phyloP scores from a whole-genome alignment of 1,284 basidiomycete species.

The Phlebopus sp. region DNA sequence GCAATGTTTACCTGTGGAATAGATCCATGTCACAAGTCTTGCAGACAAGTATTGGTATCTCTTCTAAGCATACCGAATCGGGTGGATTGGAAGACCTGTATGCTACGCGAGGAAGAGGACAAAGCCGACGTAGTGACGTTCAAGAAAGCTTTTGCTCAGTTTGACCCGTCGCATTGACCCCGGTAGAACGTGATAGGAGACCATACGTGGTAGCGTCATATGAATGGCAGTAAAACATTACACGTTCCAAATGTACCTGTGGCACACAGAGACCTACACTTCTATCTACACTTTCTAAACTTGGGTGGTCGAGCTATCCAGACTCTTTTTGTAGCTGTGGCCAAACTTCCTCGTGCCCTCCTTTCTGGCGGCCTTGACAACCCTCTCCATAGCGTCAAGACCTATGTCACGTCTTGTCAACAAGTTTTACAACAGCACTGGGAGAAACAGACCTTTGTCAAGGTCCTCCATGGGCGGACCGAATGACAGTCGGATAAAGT shows the following conservation, averaged over 20 bases:
- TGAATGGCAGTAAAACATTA: constrained; percentile 1
- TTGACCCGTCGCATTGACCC: constrained; percentile 50
- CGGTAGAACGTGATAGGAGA: background rate
- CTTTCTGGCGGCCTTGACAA: constrained; percentile 69
- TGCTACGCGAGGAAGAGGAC: constrained; percentile 78
- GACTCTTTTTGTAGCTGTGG: constrained; percentile 64
- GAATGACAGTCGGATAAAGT: constrained; percentile 84
- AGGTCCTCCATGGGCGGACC: constrained; percentile 84
- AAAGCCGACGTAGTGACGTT: constrained; percentile 77
- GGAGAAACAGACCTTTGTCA: constrained; percentile 61
- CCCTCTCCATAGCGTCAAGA: constrained; percentile 80
- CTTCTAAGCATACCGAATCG: constrained; percentile 74
- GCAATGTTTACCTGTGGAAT: background rate
- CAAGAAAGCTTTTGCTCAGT: constrained; percentile 76
- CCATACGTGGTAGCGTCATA: constrained; percentile 1
- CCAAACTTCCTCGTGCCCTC: constrained; percentile 61
- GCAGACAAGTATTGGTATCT: constrained; percentile 74
- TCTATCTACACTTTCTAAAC: constrained; percentile 17
- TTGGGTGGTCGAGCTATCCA: constrained; percentile 33
- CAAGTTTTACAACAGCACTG: background rate
- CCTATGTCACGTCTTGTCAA: constrained; percentile 39
- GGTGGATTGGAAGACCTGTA: constrained; percentile 88
- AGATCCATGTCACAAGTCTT: constrained; percentile 1
- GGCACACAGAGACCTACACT: background rate
- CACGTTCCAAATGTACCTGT: background rate